Evolutionary conservation across 2,329 filamentous ascomycete species (phyloP).

Genomic region (Zalaria sp.): DNA sequence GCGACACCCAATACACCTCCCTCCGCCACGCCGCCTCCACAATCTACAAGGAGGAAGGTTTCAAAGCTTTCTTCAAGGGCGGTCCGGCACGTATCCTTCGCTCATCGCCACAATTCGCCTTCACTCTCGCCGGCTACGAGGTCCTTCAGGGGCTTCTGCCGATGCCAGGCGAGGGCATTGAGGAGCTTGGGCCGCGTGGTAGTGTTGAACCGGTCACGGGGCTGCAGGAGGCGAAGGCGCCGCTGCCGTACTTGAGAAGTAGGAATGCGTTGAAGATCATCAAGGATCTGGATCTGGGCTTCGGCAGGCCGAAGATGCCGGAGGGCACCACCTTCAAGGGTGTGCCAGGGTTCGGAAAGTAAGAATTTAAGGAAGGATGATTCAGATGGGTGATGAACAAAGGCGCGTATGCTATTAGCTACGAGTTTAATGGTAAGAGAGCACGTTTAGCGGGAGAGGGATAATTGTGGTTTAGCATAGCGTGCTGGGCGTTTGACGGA

Average conservation of each 20-base stretch:
- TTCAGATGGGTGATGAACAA: neutral
- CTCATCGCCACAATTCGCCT: slow-evolving; percentile 93
- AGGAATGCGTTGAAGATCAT: slow-evolving; percentile 92
- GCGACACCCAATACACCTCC: slow-evolving; percentile 75
- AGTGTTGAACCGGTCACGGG: slow-evolving; percentile 50
- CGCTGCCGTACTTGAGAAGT: slow-evolving; percentile 55
- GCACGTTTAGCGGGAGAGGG: too few relatives aligned
- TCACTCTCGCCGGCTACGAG: slow-evolving; percentile 92
- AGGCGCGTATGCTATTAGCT: too few relatives aligned
- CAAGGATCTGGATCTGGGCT: slow-evolving; percentile 84
- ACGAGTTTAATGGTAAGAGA: too few relatives aligned
- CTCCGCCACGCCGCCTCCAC: slow-evolving; percentile 74
- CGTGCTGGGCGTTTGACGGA: too few relatives aligned
- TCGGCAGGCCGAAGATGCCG: slow-evolving; percentile 52
- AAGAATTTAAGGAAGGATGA: neutral
- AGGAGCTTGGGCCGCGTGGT: slow-evolving; percentile 35
- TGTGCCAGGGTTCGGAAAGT: slow-evolving; percentile 4
- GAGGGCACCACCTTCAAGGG: slow-evolving; percentile 5
- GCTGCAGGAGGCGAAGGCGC: slow-evolving; percentile 48
- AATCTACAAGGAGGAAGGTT: slow-evolving; percentile 80
- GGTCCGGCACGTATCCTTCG: slow-evolving; percentile 89
- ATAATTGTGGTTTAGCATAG: too few relatives aligned
- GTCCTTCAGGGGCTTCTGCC: slow-evolving; percentile 71
- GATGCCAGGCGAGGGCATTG: slow-evolving; percentile 51
- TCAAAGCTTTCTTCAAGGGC: slow-evolving; percentile 96